These are phyloP conservation scores for Fusarium transvaalense DNA, from an alignment of 2,329 filamentous ascomycete genomes.

Conservation along the genomic window DNA sequence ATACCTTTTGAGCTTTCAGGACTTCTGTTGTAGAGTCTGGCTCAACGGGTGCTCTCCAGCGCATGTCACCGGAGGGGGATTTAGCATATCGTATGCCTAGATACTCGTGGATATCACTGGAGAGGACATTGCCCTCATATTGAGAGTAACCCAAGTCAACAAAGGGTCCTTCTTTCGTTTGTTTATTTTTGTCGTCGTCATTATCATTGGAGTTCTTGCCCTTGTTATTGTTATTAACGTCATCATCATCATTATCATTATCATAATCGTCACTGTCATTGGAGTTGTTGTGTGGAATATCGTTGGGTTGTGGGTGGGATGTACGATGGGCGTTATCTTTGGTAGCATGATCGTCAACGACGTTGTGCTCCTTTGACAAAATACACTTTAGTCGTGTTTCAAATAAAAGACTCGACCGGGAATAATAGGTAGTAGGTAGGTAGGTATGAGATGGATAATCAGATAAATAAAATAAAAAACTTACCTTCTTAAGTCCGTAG, in stretches of 20 bases:
- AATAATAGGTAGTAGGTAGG: neutral
- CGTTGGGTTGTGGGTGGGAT: slow-evolving; percentile 1
- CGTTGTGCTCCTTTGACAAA: slow-evolving; percentile 16
- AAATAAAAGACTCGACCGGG: neutral
- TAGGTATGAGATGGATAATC: neutral
- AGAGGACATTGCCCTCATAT: slow-evolving; percentile 57
- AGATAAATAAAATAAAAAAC: neutral
- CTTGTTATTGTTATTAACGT: neutral
- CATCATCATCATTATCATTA: slow-evolving; percentile 14
- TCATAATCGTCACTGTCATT: neutral
- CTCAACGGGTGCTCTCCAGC: slow-evolving; percentile 63
- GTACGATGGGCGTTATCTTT: slow-evolving; percentile 6
- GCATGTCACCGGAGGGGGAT: slow-evolving; percentile 62
- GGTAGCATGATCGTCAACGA: neutral
- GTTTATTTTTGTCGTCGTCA: neutral
- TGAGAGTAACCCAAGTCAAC: slow-evolving; percentile 61
- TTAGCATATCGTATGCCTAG: slow-evolving; percentile 65
- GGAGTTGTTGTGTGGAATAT: neutral
- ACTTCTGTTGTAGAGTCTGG: slow-evolving; percentile 53
- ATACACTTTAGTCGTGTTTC: slow-evolving; percentile 17
- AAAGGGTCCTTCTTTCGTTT: slow-evolving; percentile 14
- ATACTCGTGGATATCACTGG: slow-evolving; percentile 59
- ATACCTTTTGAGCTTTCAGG: slow-evolving; percentile 55
- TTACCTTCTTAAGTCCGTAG: slow-evolving; percentile 42
- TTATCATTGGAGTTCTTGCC: neutral